These are phyloP conservation scores for Selenicereus undatus DNA, from an alignment of 148 eudicot species.

Conservation along the genomic window DNA sequence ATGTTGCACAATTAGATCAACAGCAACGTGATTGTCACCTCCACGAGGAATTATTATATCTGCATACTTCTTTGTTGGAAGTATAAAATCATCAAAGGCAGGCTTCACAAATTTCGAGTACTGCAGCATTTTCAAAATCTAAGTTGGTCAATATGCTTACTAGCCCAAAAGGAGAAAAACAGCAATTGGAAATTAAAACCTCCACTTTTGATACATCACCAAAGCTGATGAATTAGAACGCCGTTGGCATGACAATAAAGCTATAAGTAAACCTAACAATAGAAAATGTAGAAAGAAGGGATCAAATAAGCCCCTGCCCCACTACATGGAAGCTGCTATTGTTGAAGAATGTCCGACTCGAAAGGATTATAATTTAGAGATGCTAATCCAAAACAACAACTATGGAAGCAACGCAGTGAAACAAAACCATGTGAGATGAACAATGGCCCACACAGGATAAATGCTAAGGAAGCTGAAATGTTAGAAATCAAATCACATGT, in stretches of 20 bases:
- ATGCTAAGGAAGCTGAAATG: neutral
- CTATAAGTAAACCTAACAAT: neutral
- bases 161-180: neutral
- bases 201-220: neutral
- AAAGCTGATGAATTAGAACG: slow-evolving; percentile 1
- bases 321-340: neutral
- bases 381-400: neutral
- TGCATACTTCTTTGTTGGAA: slow-evolving; percentile 94
- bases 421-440: neutral
- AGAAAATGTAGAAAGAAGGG: neutral
- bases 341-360: neutral
- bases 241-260: neutral
- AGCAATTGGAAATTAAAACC: neutral
- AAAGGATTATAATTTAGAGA: neutral
- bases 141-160: slow-evolving; percentile 9
- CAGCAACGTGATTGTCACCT: slow-evolving; percentile 96
- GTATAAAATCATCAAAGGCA: slow-evolving; percentile 97
- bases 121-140: slow-evolving; percentile 40
- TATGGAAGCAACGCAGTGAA: neutral
- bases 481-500: neutral
- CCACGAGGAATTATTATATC: slow-evolving; percentile 97
- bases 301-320: neutral
- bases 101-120: slow-evolving; percentile 97
- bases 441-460: neutral
- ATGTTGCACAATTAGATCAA: slow-evolving; percentile 97